phyloP scores from a whole-genome alignment of 106 monocot genomes.

The Allium sativum region DNA sequence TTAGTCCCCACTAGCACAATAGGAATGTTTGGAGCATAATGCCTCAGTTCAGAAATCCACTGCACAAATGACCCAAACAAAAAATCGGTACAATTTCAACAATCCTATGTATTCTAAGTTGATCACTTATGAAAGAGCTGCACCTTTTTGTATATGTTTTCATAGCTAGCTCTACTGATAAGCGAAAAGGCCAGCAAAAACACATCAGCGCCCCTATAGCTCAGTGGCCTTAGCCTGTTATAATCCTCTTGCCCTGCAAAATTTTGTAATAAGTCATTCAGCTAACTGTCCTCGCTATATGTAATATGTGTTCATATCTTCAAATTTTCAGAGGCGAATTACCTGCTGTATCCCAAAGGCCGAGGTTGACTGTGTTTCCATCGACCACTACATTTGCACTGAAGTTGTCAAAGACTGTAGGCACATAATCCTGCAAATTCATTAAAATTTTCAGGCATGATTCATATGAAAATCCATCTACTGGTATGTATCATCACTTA shows the following conservation, averaged over 20 bases:
- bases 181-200: conserved; percentile 64
- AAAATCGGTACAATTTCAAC: not conserved
- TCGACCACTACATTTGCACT: conserved; percentile 76
- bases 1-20: conserved; percentile 71
- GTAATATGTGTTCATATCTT: too few species aligned
- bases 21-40: conserved; percentile 67
- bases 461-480: not conserved
- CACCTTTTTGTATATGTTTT: conserved; percentile 69
- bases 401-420: conserved; percentile 86
- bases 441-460: too few species aligned
- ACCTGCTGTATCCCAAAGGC: conserved; percentile 87
- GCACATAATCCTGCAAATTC: conserved; percentile 57
- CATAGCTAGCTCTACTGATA: conserved; percentile 72
- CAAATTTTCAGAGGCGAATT: not conserved
- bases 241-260: conserved; percentile 67
- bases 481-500: not conserved
- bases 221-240: conserved; percentile 65
- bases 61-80: conserved; percentile 13
- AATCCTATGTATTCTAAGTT: too few species aligned
- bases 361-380: conserved; percentile 76
- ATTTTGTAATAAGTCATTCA: not conserved
- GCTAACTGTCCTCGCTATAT: too few species aligned
- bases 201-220: conserved; percentile 88
- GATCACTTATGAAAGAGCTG: not conserved
- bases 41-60: conserved; percentile 76